phyloP scores from a whole-genome alignment of 768 basidiomycete species.

The Mycena kentingensis region DNA sequence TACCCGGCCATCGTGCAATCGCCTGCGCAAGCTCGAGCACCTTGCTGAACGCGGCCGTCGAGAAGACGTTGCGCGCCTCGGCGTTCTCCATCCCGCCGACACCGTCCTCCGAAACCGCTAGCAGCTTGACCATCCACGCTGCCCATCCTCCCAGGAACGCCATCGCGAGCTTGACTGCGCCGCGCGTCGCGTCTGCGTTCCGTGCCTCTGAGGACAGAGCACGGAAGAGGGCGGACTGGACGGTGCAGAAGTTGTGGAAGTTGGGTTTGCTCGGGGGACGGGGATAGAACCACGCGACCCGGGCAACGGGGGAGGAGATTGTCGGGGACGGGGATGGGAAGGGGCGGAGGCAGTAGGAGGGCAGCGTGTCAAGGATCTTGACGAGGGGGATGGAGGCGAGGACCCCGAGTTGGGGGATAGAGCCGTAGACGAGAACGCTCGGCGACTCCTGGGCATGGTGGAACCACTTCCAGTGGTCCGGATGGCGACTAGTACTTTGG shows the following conservation, averaged over 20 bases:
- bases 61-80: slow-evolving; percentile 24
- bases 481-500: slow-evolving; percentile 46
- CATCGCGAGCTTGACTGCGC: slow-evolving; percentile 67
- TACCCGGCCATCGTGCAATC: slow-evolving; percentile 32
- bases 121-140: slow-evolving; percentile 45
- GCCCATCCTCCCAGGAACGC: slow-evolving; percentile 73
- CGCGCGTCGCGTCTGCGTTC: slow-evolving; percentile 65
- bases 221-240: slow-evolving; percentile 65
- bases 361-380: slow-evolving; percentile 64
- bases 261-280: slow-evolving; percentile 52
- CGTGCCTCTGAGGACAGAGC: slow-evolving; percentile 55
- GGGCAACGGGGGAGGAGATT: slow-evolving; percentile 32
- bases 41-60: slow-evolving; percentile 35
- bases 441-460: slow-evolving; percentile 76
- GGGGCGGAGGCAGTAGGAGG: slow-evolving; percentile 62
- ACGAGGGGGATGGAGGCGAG: slow-evolving; percentile 70
- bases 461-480: slow-evolving; percentile 76
- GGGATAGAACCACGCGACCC: slow-evolving; percentile 56
- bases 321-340: slow-evolving; percentile 28
- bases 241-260: slow-evolving; percentile 72
- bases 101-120: background rate
- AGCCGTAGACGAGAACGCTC: slow-evolving; percentile 70
- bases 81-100: slow-evolving; percentile 28
- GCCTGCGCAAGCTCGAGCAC: slow-evolving; percentile 34
- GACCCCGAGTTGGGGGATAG: slow-evolving; percentile 65